phyloP scores from a whole-genome alignment of 1,139 yeast species.

The Lodderomyces jiufengensis region DNA sequence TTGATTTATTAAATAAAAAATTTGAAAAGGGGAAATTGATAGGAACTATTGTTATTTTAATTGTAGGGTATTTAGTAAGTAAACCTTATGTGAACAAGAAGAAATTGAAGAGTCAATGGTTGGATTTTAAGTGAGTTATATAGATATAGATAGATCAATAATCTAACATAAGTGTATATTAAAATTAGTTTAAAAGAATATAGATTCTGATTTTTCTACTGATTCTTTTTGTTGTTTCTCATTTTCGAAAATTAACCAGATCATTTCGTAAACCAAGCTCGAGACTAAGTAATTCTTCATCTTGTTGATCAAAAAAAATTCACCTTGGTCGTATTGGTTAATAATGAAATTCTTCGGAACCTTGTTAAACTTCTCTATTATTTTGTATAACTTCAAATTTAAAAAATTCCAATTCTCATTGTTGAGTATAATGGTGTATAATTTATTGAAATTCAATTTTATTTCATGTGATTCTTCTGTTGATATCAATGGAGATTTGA shows the following conservation, averaged over 20 bases:
- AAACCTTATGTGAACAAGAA: slow-evolving; percentile 59
- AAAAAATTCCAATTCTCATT: slow-evolving; percentile 23
- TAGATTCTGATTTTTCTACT: background rate
- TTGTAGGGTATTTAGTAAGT: slow-evolving; percentile 41
- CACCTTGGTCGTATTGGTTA: background rate
- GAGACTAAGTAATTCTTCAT: slow-evolving; percentile 40
- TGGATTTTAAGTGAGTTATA: too few relatives aligned
- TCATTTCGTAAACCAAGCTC: slow-evolving; percentile 39
- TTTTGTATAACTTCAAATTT: slow-evolving; percentile 27
- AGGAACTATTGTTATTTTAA: slow-evolving; percentile 53
- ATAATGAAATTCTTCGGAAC: slow-evolving; percentile 13
- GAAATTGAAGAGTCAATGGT: slow-evolving; percentile 38
- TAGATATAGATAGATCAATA: slow-evolving; percentile 3
- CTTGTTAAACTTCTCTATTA: slow-evolving; percentile 29
- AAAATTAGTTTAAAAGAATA: too few relatives aligned
- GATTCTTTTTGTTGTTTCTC: slow-evolving; percentile 2
- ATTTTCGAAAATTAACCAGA: slow-evolving; percentile 37
- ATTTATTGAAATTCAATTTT: slow-evolving; percentile 26
- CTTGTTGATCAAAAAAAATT: slow-evolving; percentile 30
- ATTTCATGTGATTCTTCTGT: slow-evolving; percentile 29
- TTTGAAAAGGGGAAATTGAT: slow-evolving; percentile 69
- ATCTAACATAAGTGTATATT: too few relatives aligned
- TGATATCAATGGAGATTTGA: slow-evolving; percentile 35
- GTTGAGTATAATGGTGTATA: slow-evolving; percentile 22
- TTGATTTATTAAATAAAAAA: slow-evolving; percentile 65